A percentile compares a stretch with the other conserved stretches of the same genome.
phyloP scores from a whole-genome alignment of 306 rosid species.

The Glycyrrhiza uralensis region DNA sequence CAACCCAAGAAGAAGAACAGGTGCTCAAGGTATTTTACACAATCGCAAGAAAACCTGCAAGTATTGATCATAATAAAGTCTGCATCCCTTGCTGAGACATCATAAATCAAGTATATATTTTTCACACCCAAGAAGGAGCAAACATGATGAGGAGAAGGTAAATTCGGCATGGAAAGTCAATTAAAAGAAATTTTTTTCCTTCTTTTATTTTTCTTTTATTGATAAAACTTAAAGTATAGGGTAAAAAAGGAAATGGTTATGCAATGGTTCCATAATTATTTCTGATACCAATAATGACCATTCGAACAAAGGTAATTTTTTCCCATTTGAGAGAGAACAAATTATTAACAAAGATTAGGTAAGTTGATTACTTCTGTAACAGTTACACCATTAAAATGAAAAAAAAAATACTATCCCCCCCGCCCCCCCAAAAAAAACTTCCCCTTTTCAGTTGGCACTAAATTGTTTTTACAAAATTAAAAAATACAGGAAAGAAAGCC shows the following conservation, averaged over 20 bases:
- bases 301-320: background rate
- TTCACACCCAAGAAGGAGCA: slow-evolving; percentile 7
- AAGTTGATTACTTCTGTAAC: background rate
- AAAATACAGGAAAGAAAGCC: background rate
- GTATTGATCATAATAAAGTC: slow-evolving; percentile 11
- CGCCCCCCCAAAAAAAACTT: background rate
- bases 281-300: slow-evolving; percentile 7
- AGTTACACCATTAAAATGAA: background rate
- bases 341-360: background rate
- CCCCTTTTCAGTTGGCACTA: slow-evolving; percentile 8
- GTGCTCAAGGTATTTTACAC: slow-evolving; percentile 46
- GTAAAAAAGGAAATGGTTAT: background rate
- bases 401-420: slow-evolving; percentile 6
- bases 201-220: background rate
- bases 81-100: background rate
- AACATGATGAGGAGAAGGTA: background rate
- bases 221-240: background rate
- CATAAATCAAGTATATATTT: background rate
- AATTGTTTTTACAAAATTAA: background rate
- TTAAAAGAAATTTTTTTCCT: background rate
- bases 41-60: slow-evolving; percentile 53
- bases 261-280: background rate
- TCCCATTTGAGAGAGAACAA: background rate
- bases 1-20: slow-evolving; percentile 49
- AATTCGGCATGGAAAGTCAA: background rate